These are phyloP conservation scores for Nemania sp. DNA, from an alignment of 2,329 filamentous ascomycete species.

Conservation along the genomic window DNA sequence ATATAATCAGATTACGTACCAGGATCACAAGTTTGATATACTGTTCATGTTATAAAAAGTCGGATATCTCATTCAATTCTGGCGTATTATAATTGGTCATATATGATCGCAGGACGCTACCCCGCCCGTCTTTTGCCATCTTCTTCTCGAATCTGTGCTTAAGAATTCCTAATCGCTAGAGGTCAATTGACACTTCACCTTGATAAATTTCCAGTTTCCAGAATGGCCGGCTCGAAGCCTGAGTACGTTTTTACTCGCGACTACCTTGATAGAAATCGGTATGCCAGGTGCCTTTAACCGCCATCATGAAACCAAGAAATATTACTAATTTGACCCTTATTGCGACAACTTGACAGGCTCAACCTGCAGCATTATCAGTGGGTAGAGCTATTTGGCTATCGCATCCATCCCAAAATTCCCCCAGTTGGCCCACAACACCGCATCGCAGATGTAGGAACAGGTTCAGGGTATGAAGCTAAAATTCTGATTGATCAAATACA, in stretches of 20 bases:
- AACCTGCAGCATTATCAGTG: slow-evolving; percentile 9
- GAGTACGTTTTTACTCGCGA: slow-evolving; percentile 4
- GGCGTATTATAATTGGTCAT: no score
- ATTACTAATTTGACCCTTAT: not conserved
- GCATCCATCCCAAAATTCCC: not conserved
- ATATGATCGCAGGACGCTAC: no score
- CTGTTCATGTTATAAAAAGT: no score
- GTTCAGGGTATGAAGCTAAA: not conserved
- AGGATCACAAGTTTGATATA: no score
- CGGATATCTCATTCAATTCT: no score
- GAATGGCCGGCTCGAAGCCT: no score
- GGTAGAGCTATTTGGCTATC: slow-evolving; percentile 4
- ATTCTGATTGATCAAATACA: not conserved
- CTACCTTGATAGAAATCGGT: slow-evolving; percentile 1
- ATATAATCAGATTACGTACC: no score
- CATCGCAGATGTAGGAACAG: slow-evolving; percentile 5
- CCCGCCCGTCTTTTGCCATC: no score
- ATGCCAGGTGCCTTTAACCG: not conserved
- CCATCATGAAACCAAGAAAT: not conserved
- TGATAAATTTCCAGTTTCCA: no score
- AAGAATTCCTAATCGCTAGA: no score
- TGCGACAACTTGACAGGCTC: not conserved
- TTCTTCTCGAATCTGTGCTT: no score
- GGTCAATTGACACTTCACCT: no score
- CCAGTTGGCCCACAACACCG: not conserved